Evolutionary conservation across 2,329 filamentous ascomycete genomes (phyloP), one percentile per base, ranked within the genome.

Genomic region (Neoascochyta sp.): DNA sequence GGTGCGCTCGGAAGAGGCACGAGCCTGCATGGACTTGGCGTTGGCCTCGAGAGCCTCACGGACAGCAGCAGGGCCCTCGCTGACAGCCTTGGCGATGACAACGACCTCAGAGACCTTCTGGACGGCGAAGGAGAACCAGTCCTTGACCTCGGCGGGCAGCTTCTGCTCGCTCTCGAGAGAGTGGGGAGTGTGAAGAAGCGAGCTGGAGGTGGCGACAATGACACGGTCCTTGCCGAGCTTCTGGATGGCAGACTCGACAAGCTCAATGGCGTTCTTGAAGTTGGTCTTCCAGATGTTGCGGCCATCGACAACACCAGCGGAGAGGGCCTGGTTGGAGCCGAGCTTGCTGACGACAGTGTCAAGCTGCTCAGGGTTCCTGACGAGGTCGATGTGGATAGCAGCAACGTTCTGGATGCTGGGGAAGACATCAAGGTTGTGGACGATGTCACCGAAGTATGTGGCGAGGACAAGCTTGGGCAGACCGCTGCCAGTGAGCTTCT

Each of bases 201-300:
- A 96, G 76, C 84, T 92, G 62, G 92, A 96, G 52, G 89, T 95
- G 62, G 92, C 86, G 53, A 95, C 87, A 52, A 98, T 86, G 67
- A 98, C 90, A 63, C 92, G 86, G 52, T 96, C 89, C 78, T 95
- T 90, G 73, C 92, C 90, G 45, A 98, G 80, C 75, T 94, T 87
- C 75, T 95, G 86, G 58, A 96, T 74, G 47, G 90, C 92, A 39
- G 79, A 74, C 80, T 96, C 87, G 41, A 92, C 83, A 46, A 74
- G 79, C 75, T 92, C 89, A 48, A 98, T 93, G 61, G 92, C 88
- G 58, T 80, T 80, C 80, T 94, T 85, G 74, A 95, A 84, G 82
- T 96, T 94, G 72, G 88, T 95, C 86, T 98, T 98, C 92, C 92
- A 98, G 77, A 98, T 96, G 80, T 98, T 98, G 62, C 92, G 88